These are phyloP conservation scores for Heimioporus sp. DNA, from an alignment of 768 basidiomycete species.

Conservation along the genomic window DNA sequence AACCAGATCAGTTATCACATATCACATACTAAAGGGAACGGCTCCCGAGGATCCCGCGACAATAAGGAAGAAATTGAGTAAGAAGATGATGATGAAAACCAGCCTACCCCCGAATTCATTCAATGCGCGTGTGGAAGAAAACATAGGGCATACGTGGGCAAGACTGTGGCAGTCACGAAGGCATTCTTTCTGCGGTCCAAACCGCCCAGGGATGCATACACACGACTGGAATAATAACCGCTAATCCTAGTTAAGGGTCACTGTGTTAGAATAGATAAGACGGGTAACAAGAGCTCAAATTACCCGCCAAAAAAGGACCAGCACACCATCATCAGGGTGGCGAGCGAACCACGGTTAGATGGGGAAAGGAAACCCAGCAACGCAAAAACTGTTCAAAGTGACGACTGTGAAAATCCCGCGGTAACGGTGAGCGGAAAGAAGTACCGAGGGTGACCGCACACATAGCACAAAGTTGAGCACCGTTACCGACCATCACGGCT, in stretches of 20 bases:
- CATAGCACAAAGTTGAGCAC: slow-evolving; percentile 65
- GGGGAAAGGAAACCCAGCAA: slow-evolving; percentile 92
- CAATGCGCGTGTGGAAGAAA: neutral
- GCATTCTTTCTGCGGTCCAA: slow-evolving; percentile 75
- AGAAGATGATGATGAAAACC: slow-evolving; percentile 81
- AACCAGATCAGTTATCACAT: neutral
- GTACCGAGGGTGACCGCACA: slow-evolving; percentile 80
- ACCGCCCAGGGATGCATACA: slow-evolving; percentile 75
- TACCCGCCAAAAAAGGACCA: slow-evolving; percentile 93
- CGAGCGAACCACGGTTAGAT: slow-evolving; percentile 91
- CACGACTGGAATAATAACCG: slow-evolving; percentile 84
- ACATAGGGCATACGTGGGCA: slow-evolving; percentile 68
- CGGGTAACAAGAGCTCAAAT: slow-evolving; percentile 12
- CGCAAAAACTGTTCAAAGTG: slow-evolving; percentile 66
- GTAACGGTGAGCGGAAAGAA: neutral
- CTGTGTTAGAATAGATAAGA: neutral
- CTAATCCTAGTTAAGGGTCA: slow-evolving; percentile 53
- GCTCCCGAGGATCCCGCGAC: slow-evolving; percentile 88
- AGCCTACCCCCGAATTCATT: slow-evolving; percentile 43
- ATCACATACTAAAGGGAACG: slow-evolving; percentile 79
- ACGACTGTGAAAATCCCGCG: slow-evolving; percentile 4
- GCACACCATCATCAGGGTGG: slow-evolving; percentile 63
- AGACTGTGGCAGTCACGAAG: slow-evolving; percentile 82
- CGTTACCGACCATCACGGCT: slow-evolving; percentile 85
- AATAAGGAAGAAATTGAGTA: slow-evolving; percentile 90